Conservation (phyloP, 345 rosid species). For the Eucalyptus coolabah region DNA sequence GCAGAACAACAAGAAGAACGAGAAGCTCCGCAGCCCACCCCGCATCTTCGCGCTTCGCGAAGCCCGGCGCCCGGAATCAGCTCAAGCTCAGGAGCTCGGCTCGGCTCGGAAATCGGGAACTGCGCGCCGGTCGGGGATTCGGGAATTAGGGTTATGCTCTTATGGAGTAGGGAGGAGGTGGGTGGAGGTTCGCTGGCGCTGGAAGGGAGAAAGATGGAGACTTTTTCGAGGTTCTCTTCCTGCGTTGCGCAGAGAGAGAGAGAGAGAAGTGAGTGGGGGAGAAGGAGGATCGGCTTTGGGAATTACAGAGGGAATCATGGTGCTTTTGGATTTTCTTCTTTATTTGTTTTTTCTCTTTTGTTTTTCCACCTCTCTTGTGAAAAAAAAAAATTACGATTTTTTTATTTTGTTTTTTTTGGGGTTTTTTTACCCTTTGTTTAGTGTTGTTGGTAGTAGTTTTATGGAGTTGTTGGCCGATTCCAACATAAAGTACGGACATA, state of each 20-base stretch:
- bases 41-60: conserved; percentile 23
- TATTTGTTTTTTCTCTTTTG: neutral
- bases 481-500: neutral
- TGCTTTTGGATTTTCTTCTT: neutral
- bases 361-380: neutral
- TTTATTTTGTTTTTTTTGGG: neutral
- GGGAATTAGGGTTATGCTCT: neutral
- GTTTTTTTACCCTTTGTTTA: neutral
- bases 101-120: neutral
- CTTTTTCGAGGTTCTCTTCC: neutral
- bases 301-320: conserved; percentile 27
- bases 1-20: neutral
- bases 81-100: neutral
- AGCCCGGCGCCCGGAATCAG: neutral
- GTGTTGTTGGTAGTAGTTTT: neutral
- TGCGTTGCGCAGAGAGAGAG: neutral
- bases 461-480: neutral
- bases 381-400: neutral
- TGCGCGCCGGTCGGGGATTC: neutral
- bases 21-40: conserved; percentile 16
- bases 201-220: neutral
- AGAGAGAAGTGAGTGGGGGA: neutral
- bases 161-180: no score
- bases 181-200: neutral
- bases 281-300: conserved; percentile 36